These are phyloP conservation scores for Penicillium silybi DNA, from an alignment of 495 filamentous ascomycete genomes.

Conservation along the genomic window DNA sequence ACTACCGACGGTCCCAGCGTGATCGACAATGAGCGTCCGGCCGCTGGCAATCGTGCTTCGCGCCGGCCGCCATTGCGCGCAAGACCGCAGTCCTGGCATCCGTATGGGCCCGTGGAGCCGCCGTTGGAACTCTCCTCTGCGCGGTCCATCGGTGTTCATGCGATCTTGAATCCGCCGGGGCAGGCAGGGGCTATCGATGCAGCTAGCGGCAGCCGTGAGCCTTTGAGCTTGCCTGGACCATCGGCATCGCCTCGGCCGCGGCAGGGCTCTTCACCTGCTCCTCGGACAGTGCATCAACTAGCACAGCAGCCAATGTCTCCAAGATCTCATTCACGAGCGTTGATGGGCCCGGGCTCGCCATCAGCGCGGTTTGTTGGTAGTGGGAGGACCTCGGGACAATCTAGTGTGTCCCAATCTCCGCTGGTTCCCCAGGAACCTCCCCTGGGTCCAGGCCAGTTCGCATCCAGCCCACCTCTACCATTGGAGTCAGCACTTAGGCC, in stretches of 20 bases:
- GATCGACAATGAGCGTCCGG: slow-evolving; percentile 28
- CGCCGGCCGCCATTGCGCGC: slow-evolving; percentile 28
- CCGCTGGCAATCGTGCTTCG: slow-evolving; percentile 18
- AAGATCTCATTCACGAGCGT: slow-evolving; percentile 42
- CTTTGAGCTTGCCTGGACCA: slow-evolving; percentile 21
- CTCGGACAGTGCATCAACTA: slow-evolving; percentile 32
- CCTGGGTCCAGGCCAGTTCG: slow-evolving; percentile 22
- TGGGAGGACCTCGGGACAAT: slow-evolving; percentile 40
- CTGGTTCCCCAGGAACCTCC: slow-evolving; percentile 37
- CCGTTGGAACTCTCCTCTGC: slow-evolving; percentile 33
- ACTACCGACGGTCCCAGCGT: slow-evolving; percentile 20
- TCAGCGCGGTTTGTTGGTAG: slow-evolving; percentile 38
- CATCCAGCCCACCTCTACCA: slow-evolving; percentile 28
- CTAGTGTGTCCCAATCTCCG: slow-evolving; percentile 46
- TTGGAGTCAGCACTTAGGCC: slow-evolving; percentile 25
- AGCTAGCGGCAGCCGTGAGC: slow-evolving; percentile 23
- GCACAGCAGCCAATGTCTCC: slow-evolving; percentile 35
- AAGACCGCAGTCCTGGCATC: slow-evolving; percentile 38
- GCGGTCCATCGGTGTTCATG: slow-evolving; percentile 49
- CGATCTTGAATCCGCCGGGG: slow-evolving; percentile 46
- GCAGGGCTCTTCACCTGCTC: slow-evolving; percentile 32
- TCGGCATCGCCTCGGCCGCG: slow-evolving; percentile 28
- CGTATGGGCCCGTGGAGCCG: slow-evolving; percentile 37
- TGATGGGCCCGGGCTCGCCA: slow-evolving; percentile 66
- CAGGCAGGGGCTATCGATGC: slow-evolving; percentile 22